Evolutionary conservation across 2,329 filamentous ascomycete species (phyloP), one percentile per base, ranked within the genome.

Genomic region (Colletotrichum eremochloae): DNA sequence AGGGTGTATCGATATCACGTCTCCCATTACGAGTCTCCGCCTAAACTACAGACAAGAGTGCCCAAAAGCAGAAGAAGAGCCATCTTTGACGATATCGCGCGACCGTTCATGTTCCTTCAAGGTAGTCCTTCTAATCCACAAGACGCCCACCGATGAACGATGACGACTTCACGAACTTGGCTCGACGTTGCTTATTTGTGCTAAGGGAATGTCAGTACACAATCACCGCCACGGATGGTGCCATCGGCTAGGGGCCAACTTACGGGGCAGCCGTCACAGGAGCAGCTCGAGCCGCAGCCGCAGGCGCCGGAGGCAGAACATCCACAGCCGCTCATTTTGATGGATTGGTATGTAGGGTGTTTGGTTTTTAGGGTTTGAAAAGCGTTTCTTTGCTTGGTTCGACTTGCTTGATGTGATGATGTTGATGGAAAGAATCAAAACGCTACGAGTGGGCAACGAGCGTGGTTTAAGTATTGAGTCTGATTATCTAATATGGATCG

Each of bases 261-360:
- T 81, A 85, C 84, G 75, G 83, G 83, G 82, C 84, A 85, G 77
- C 78, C 79, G 58, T 78, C 75, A 75, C 84, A 85, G 74, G 82
- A 80, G 82, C 84, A 85, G 79, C 75, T 53, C 40, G 79, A 77
- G 76, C 83, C 83, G 78, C 84, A 85, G 77, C 78, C 76, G 78
- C 84, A 85, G 65, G 80, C 76, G 75, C 83, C 83, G 73, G 82
- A 80, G 63, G 79, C 76, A 75, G 81, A 76, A 74, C 83, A 85
- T 77, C 82, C 83, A 75, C 82, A 85, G 77, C 80, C 82, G 78
- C 78, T 78, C 83, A 85, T 85, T 76, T 72, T 84, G 78, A 79
- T 72, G 56, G 58, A 62, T 73, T 72, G 61, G 57, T 67, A 60
- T 46, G 44, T n/a, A n/a, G 18, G 40, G 38, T 40, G 61, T 15